These are phyloP conservation scores for Termitomyces titanicus DNA, from an alignment of 768 basidiomycete genomes.

Conservation along the genomic window DNA sequence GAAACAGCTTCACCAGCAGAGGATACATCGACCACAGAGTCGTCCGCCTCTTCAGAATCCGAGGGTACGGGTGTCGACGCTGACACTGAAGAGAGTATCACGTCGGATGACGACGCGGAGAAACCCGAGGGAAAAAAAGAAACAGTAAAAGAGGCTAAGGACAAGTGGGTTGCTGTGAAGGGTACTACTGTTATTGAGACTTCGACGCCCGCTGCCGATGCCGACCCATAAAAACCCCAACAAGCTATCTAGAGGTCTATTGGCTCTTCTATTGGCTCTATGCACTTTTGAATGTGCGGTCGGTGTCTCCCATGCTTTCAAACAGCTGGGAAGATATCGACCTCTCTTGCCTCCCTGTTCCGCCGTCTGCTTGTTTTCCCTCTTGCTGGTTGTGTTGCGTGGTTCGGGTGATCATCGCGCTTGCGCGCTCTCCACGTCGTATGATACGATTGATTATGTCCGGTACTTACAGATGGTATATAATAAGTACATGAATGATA, in stretches of 20 bases:
- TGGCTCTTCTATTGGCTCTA: conserved; percentile 1
- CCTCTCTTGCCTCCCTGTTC: conserved; percentile 11
- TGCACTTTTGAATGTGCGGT: conserved; percentile 4
- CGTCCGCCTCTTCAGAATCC: conserved; percentile 42
- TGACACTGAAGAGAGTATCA: conserved; percentile 73
- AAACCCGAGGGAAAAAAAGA: conserved; percentile 32
- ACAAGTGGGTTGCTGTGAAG: conserved; percentile 81
- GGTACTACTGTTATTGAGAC: conserved; percentile 29
- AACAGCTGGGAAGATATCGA: background rate
- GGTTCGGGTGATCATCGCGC: conserved; percentile 17
- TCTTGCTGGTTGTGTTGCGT: conserved; percentile 20
- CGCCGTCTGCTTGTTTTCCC: conserved; percentile 16
- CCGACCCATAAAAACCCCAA: conserved; percentile 12
- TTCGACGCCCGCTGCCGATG: conserved; percentile 19
- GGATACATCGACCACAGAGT: conserved; percentile 21
- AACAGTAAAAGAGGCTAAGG: conserved; percentile 51
- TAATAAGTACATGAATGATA: conserved; percentile 26
- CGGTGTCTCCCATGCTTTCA: background rate
- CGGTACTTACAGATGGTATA: conserved; percentile 12
- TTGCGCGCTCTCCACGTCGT: conserved; percentile 13
- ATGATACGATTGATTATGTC: conserved; percentile 5
- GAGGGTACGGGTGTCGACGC: conserved; percentile 66
- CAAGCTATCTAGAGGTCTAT: conserved; percentile 5
- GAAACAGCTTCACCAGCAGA: conserved; percentile 27
- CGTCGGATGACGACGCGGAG: conserved; percentile 69